These are phyloP conservation scores for Phlebopus sp. DNA, from an alignment of 1,284 basidiomycete species.

Conservation along the genomic window DNA sequence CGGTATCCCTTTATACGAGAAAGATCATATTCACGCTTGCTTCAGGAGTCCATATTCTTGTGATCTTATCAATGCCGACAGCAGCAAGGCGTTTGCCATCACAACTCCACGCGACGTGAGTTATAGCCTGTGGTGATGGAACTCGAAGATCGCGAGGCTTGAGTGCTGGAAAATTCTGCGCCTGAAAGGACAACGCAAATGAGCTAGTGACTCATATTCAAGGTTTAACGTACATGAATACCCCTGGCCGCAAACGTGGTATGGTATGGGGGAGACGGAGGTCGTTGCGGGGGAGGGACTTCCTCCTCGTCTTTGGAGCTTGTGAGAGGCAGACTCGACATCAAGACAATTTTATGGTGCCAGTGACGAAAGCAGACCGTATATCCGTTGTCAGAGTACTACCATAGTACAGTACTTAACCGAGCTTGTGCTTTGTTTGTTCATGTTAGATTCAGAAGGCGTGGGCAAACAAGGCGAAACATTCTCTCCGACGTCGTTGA, in stretches of 20 bases:
- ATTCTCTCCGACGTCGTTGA: background rate
- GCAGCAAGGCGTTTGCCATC: constrained; percentile 76
- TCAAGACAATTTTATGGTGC: constrained; percentile 1
- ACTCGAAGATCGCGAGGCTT: constrained; percentile 73
- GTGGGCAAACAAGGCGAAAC: constrained; percentile 4
- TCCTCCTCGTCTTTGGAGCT: constrained; percentile 51
- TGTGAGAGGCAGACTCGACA: constrained; percentile 22
- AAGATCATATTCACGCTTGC: constrained; percentile 54
- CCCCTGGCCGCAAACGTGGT: constrained; percentile 66
- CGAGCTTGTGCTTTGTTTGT: constrained; percentile 16
- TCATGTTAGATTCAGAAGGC: constrained; percentile 20
- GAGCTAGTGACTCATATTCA: constrained; percentile 8
- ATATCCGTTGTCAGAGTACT: no score
- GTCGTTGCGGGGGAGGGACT: constrained; percentile 57
- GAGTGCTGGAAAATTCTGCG: constrained; percentile 73
- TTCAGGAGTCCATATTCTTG: constrained; percentile 72
- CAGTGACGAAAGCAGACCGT: no score
- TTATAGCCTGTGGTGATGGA: constrained; percentile 60
- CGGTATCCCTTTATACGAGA: no score
- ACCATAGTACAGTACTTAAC: background rate
- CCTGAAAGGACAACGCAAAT: constrained; percentile 38
- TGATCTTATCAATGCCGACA: constrained; percentile 74
- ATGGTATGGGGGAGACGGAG: constrained; percentile 70
- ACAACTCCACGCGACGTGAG: constrained; percentile 76
- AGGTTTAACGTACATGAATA: constrained; percentile 58